A percentile compares a stretch with the other conserved stretches of the same genome.
phyloP scores from a whole-genome alignment of 2,329 filamentous ascomycete species.

The Pseudofabraea citricarpa region DNA sequence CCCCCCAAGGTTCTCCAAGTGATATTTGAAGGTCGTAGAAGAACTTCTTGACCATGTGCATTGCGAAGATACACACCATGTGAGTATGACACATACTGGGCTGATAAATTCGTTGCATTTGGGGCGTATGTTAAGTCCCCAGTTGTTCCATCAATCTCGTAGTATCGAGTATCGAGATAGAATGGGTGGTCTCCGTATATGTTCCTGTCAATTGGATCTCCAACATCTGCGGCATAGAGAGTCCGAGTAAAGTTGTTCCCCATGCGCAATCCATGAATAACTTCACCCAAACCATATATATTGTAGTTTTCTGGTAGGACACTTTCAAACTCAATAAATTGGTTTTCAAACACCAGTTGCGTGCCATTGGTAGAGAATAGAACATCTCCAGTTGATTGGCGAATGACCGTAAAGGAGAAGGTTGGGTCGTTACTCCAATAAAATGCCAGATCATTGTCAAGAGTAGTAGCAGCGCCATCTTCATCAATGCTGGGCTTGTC shows the following conservation, averaged over 20 bases:
- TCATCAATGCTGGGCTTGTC: slow-evolving; percentile 29
- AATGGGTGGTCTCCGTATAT: slow-evolving; percentile 71
- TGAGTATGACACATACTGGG: slow-evolving; percentile 59
- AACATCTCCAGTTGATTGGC: slow-evolving; percentile 55
- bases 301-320: slow-evolving; percentile 67
- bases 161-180: slow-evolving; percentile 77
- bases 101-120: slow-evolving; percentile 45
- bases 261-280: slow-evolving; percentile 66
- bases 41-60: slow-evolving; percentile 68
- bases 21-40: slow-evolving; percentile 58
- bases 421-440: slow-evolving; percentile 49
- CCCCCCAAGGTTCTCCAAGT: slow-evolving; percentile 75
- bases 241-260: slow-evolving; percentile 68
- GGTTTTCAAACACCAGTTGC: slow-evolving; percentile 67
- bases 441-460: slow-evolving; percentile 51
- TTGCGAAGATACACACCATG: slow-evolving; percentile 78
- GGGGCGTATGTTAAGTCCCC: slow-evolving; percentile 48
- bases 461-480: slow-evolving; percentile 31
- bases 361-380: slow-evolving; percentile 63
- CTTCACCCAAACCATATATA: slow-evolving; percentile 69
- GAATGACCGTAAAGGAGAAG: slow-evolving; percentile 63
- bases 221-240: slow-evolving; percentile 63
- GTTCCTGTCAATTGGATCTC: slow-evolving; percentile 53
- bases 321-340: slow-evolving; percentile 71
- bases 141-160: slow-evolving; percentile 43